Conservation (phyloP, 2,329 filamentous ascomycete genomes). For the Cercospora citrullina region DNA sequence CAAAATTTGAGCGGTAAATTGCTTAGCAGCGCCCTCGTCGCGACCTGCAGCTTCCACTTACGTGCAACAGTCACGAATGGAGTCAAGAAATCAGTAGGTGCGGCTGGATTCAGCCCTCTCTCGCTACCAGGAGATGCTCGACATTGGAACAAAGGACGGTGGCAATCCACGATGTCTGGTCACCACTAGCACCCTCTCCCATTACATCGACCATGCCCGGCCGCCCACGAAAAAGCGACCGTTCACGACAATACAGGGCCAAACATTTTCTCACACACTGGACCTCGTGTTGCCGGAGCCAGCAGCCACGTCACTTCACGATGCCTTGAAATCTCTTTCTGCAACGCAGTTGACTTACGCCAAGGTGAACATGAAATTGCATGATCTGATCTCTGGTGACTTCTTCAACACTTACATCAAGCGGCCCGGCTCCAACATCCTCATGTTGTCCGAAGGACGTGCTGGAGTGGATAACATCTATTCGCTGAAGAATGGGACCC, state of each 20-base stretch:
- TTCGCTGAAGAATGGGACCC: conserved; percentile 67
- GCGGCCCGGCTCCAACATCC: conserved; percentile 52
- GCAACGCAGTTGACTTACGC: conserved; percentile 55
- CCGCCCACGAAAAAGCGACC: conserved; percentile 72
- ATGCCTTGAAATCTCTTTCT: background rate
- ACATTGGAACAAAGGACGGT: conserved; percentile 17
- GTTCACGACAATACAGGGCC: conserved; percentile 66
- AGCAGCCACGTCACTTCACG: conserved; percentile 17
- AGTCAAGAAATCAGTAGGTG: background rate
- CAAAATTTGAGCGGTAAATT: background rate
- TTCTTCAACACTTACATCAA: conserved; percentile 90
- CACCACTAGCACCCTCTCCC: conserved; percentile 65
- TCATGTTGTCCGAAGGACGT: conserved; percentile 81
- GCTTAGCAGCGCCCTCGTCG: background rate
- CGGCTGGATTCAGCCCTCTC: background rate
- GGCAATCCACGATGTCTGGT: conserved; percentile 66
- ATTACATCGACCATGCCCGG: conserved; percentile 69
- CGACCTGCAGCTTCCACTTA: background rate
- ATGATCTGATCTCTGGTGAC: conserved; percentile 67
- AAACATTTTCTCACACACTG: conserved; percentile 68
- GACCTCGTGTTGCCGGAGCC: conserved; percentile 68
- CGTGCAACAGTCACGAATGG: background rate
- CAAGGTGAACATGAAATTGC: conserved; percentile 70
- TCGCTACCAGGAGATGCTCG: conserved; percentile 18
- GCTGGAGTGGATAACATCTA: conserved; percentile 68